Evolutionary conservation across 768 basidiomycete genomes (phyloP), one percentile per base, ranked within the genome.

Genomic region (Naganishia friedmannii): DNA sequence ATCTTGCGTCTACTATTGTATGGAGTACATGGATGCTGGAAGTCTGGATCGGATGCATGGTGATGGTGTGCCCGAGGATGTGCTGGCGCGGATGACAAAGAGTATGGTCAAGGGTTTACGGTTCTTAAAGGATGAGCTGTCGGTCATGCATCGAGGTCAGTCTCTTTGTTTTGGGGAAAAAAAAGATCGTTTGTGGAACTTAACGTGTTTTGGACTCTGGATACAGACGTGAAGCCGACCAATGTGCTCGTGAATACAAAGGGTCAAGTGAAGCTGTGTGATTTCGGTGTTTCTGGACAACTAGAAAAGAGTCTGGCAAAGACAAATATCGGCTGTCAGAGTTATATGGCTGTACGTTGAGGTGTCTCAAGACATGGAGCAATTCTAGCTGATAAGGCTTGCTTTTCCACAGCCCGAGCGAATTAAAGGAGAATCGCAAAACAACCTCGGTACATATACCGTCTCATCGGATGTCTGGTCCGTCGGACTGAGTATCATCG

Each of bases 1-100:
- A 79, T 92, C 92, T n/a, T 99, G 95, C 80, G 96, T 99, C 28
- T 97, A 99, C 83, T 97, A 96, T 81, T 98, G 94, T 82, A 98
- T 98, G 94, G 96, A 99, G 84, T 92, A 89, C 83, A 99, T 99
- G 96, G 95, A 99, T 79, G 94, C 93, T 13, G 93, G 94, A n/a
- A 90, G 89, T 48, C 85, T 99, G 56, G 96, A 97, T 80, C 91
- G 89, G 73, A 85, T 98, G 31, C 82, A 85, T 73, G 81, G 84
- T 37, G 82, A 83, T 46, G 86, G 88, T 48, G 84, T 89, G 1
- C 84, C 85, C 0, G 96, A 99, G 78, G 84, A 87, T 45, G 92
- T 95, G 12, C 83, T 99, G 28, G 88, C 88, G 15, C 85, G 90
- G 57, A 90, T 98, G 66, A 89, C 92, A 0, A 85, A 84, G 12